phyloP scores from a whole-genome alignment of 495 filamentous ascomycete genomes.

The Pyrenopolyporus hunteri region DNA sequence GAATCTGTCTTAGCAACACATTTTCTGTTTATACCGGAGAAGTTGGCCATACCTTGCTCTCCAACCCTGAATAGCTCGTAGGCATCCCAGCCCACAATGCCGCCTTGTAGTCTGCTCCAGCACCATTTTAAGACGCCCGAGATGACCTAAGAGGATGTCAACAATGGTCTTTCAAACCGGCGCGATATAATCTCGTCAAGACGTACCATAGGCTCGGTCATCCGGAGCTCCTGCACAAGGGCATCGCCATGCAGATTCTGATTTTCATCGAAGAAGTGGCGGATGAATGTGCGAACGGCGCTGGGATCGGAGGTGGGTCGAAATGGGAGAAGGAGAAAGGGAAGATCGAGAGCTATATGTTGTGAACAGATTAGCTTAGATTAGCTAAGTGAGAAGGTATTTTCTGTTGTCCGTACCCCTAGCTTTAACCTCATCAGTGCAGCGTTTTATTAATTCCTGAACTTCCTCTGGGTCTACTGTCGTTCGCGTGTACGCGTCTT shows the following conservation, averaged over 20 bases:
- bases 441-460: slow-evolving; percentile 80
- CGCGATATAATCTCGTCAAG: slow-evolving; percentile 1
- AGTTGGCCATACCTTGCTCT: slow-evolving; percentile 73
- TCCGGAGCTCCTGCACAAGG: slow-evolving; percentile 83
- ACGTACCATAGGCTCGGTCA: slow-evolving; percentile 91
- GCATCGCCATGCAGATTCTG: slow-evolving; percentile 66
- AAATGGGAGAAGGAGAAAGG: slow-evolving; percentile 95
- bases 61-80: slow-evolving; percentile 96
- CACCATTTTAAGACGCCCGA: slow-evolving; percentile 98
- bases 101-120: slow-evolving; percentile 91
- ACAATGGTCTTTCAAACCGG: slow-evolving; percentile 1
- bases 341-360: slow-evolving; percentile 78
- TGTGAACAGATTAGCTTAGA: slow-evolving; percentile 45
- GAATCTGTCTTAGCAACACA: slow-evolving; percentile 25
- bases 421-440: slow-evolving; percentile 89
- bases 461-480: slow-evolving; percentile 90
- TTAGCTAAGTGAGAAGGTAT: slow-evolving; percentile 15
- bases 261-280: slow-evolving; percentile 80
- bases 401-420: slow-evolving; percentile 72
- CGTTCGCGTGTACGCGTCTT: slow-evolving; percentile 86
- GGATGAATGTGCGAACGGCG: slow-evolving; percentile 87
- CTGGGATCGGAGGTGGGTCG: slow-evolving; percentile 90
- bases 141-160: slow-evolving; percentile 67
- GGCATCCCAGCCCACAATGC: slow-evolving; percentile 94
- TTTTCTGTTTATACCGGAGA: neutral